Base-by-base conservation (phyloP, 257 asterid species). In the Sherardia arvensis region DNA sequence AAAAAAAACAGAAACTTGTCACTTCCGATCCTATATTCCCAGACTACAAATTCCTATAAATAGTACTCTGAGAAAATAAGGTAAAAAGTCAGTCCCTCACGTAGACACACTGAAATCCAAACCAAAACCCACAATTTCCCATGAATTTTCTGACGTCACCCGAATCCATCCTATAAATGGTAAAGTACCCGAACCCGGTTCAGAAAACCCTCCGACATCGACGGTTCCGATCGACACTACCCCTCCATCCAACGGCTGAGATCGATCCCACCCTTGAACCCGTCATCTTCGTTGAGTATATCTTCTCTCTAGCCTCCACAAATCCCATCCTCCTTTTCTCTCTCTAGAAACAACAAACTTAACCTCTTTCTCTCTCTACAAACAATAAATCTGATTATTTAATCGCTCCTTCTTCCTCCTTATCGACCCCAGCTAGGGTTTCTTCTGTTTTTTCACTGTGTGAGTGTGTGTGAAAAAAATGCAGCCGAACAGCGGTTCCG, bases 291-390 rank as follows among this genome's bases (percentile, higher is more conserved):
- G 12, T 32, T 38, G 54, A 47, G 72, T 79, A 78, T 71, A 78
- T 71, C 84, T 75, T 73, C 38, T 67, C 75, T 64, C 64, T 71
- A 77, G 84, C 82, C 87, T 84, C 81, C 85, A 67, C 77, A 45
- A n/a, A n/a, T n/a, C 72, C 73, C 67, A 66, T 23, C 22, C 34
- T 27, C 64, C 56, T 11, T 22, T 27, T 40, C 71, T 59, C 68
- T 43, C 69, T 64, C 69, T 21, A 68, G 14, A 64, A 69, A 71
- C 25, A 51, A 57, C 10, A 63, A 18, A 64, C 53, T n/a, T 58
- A 64, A 34, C 25, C 40, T 20, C 30, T 62, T 49, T 58, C 62
- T 58, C 43, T 29, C 62, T 28, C 43, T 6, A 27, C 38, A 33
- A 21, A 20, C 32, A 40, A 38, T 40, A 62, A 38, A 23, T 59